Evolutionary conservation across 1,139 yeast species (phyloP).

Genomic region (Cylindricascospora bacillispora): DNA sequence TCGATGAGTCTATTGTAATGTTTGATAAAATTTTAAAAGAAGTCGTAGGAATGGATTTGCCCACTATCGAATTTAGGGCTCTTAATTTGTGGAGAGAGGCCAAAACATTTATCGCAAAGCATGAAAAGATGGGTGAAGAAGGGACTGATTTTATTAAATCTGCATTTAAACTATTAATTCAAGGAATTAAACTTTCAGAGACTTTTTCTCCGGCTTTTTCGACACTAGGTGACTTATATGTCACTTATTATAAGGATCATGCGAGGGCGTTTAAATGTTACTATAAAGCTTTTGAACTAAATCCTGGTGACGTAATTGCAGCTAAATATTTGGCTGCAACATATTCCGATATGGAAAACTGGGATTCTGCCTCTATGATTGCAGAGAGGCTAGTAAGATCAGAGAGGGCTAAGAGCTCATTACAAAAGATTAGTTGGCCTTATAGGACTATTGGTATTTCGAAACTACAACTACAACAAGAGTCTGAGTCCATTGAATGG

Average conservation of each 20-base stretch:
- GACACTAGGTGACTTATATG: constrained; percentile 60
- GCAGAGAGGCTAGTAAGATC: constrained; percentile 53
- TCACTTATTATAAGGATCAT: constrained; percentile 42
- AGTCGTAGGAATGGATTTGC: constrained; percentile 38
- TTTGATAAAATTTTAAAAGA: constrained; percentile 33
- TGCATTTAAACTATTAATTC: constrained; percentile 45
- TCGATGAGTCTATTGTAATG: constrained; percentile 41
- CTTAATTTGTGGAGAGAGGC: constrained; percentile 62
- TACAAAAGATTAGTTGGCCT: constrained; percentile 59
- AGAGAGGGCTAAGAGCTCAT: constrained; percentile 41
- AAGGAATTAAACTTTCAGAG: constrained; percentile 50
- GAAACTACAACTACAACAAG: constrained; percentile 58
- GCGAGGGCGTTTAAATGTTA: constrained; percentile 76
- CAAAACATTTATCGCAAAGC: constrained; percentile 34
- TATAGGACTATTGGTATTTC: constrained; percentile 76
- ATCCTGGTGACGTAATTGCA: constrained; percentile 60
- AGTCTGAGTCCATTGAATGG: constrained; percentile 72
- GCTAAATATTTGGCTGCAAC: constrained; percentile 61
- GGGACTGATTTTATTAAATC: constrained; percentile 16
- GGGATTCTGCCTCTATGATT: constrained; percentile 76
- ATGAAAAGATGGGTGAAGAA: constrained; percentile 18
- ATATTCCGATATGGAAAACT: constrained; percentile 54
- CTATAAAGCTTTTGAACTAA: constrained; percentile 80
- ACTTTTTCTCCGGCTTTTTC: constrained; percentile 69
- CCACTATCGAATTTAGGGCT: constrained; percentile 46